A percentile compares a stretch with the other conserved stretches of the same genome.
phyloP scores from a whole-genome alignment of 179 eudicot genomes.

The Heliamphora pulchella region DNA sequence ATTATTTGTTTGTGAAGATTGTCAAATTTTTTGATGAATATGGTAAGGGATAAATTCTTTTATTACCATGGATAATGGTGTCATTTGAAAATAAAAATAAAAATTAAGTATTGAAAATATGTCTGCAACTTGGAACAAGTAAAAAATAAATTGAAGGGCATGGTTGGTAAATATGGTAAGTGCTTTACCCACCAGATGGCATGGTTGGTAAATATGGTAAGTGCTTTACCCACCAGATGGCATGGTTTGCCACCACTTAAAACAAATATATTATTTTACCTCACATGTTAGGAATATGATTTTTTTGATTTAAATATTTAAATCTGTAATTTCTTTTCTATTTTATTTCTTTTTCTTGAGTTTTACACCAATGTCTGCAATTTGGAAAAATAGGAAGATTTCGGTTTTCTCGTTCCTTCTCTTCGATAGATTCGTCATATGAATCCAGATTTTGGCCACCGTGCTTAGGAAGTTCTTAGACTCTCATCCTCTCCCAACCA shows the following conservation, averaged over 20 bases:
- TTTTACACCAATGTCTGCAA: neutral
- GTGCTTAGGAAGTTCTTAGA: no score
- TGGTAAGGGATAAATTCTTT: neutral
- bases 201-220: no score
- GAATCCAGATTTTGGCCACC: neutral
- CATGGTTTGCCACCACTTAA: no score
- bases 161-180: neutral
- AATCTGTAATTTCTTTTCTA: no score
- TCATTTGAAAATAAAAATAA: neutral
- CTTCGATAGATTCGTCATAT: neutral
- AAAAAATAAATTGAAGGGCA: neutral
- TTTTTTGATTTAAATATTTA: no score
- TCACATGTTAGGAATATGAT: no score
- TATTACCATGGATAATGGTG: neutral
- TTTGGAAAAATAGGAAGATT: neutral
- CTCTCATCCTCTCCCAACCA: no score
- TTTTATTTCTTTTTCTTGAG: no score
- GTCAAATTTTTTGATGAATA: neutral
- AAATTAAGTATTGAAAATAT: neutral
- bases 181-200: no score
- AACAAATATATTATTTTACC: no score
- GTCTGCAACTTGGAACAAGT: neutral
- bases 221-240: no score
- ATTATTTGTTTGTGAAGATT: neutral
- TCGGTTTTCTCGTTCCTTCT: no score